A percentile compares a stretch with the other conserved stretches of the same genome.
Evolutionary conservation across 176 grass and related monocot genomes (phyloP).

Genomic region (Avena insularis): DNA sequence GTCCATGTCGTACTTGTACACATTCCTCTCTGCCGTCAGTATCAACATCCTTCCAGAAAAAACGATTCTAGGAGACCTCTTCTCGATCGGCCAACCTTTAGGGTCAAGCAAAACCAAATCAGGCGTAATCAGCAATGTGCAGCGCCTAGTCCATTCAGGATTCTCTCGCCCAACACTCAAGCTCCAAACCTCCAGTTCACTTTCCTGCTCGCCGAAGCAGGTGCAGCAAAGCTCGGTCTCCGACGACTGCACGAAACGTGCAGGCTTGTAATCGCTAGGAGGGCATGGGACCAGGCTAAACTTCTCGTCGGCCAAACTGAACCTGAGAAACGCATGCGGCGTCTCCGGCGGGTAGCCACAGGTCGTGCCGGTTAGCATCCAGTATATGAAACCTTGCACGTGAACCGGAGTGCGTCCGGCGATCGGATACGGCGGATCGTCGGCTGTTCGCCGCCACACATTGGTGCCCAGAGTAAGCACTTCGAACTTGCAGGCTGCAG

Average conservation of each 20-base stretch:
- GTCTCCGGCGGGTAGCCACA: neutral
- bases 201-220: neutral
- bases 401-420: neutral
- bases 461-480: constrained; percentile 24
- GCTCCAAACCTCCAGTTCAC: neutral
- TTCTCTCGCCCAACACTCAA: neutral
- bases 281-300: neutral
- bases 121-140: neutral
- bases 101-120: neutral
- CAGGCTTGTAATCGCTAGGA: neutral
- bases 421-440: neutral
- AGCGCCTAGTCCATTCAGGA: neutral
- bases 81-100: neutral
- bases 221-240: neutral
- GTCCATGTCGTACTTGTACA: neutral
- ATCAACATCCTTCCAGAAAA: neutral
- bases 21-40: neutral
- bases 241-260: neutral
- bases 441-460: neutral
- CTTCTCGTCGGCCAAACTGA: constrained; percentile 14
- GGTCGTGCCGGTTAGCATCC: neutral
- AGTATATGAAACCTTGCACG: neutral
- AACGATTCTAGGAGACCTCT: neutral
- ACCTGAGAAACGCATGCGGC: neutral
- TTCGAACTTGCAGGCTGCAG: neutral